Percentiles rank a stretch among this genome's conserved stretches.
Evolutionary conservation across 257 asterid species (phyloP).

Genomic region (Petrea volubilis): DNA sequence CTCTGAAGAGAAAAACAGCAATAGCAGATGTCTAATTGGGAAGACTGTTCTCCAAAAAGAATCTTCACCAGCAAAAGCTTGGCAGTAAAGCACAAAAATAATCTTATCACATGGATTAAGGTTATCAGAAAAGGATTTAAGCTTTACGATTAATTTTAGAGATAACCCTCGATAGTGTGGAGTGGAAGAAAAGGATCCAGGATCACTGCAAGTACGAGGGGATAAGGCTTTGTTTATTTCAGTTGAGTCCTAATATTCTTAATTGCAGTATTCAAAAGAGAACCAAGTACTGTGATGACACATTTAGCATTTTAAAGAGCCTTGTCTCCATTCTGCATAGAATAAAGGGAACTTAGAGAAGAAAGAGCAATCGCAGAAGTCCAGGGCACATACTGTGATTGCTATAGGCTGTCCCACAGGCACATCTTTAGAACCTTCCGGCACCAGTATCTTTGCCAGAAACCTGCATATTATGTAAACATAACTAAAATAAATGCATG

Average conservation of each 20-base stretch:
- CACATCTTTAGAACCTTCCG: conserved; percentile 97
- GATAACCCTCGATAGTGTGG: conserved; percentile 14
- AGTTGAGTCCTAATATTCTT: conserved; percentile 23
- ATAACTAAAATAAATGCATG: conserved; percentile 8
- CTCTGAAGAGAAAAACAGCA: conserved; percentile 5
- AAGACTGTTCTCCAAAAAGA: not conserved
- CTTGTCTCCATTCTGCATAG: conserved; percentile 9
- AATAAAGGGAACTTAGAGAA: conserved; percentile 21
- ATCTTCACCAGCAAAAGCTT: conserved; percentile 6
- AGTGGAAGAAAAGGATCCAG: conserved; percentile 11
- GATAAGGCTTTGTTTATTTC: conserved; percentile 15
- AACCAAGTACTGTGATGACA: conserved; percentile 12
- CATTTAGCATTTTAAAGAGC: conserved; percentile 14
- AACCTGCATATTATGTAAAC: conserved; percentile 52
- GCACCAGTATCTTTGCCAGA: conserved; percentile 90
- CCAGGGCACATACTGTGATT: conserved; percentile 65
- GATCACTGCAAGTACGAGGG: conserved; percentile 1
- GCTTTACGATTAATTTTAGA: not conserved
- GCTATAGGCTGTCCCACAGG: conserved; percentile 98
- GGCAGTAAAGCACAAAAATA: conserved; percentile 4
- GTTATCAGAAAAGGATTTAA: not conserved
- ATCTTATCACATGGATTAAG: not conserved
- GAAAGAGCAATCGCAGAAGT: conserved; percentile 24
- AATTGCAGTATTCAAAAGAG: conserved; percentile 14
- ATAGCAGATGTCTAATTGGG: conserved; percentile 4